phyloP scores from a whole-genome alignment of 2,329 filamentous ascomycete species.

The Ascochyta lentis region DNA sequence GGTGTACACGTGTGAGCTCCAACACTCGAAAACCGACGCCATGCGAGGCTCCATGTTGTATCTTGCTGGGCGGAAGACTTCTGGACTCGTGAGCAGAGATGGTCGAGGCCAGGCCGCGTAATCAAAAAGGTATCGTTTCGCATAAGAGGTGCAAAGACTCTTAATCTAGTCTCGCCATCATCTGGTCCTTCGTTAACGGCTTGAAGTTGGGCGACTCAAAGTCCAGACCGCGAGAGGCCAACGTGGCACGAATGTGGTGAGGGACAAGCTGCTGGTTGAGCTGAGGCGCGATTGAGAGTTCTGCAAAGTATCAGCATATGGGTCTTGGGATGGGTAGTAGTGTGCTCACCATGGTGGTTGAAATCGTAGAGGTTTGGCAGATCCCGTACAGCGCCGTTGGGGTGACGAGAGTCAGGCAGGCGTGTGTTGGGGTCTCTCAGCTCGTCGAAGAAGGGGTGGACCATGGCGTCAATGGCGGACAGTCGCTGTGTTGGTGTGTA shows the following conservation, averaged over 20 bases:
- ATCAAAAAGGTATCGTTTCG: constrained; percentile 52
- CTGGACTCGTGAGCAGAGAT: constrained; percentile 41
- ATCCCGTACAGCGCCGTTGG: constrained; percentile 78
- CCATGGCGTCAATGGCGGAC: constrained; percentile 93
- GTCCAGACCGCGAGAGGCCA: constrained; percentile 81
- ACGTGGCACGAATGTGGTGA: constrained; percentile 74
- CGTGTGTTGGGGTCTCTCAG: constrained; percentile 88
- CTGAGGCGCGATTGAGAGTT: constrained; percentile 91
- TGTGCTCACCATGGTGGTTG: constrained; percentile 80
- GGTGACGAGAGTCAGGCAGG: constrained; percentile 91
- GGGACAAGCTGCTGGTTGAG: constrained; percentile 91
- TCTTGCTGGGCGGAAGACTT: constrained; percentile 40
- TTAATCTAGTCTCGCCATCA: constrained; percentile 96
- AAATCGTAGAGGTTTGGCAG: constrained; percentile 92
- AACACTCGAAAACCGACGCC: constrained; percentile 44
- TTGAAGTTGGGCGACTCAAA: constrained; percentile 82
- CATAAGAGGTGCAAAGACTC: constrained; percentile 37
- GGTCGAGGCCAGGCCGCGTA: constrained; percentile 45
- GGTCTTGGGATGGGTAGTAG: neutral
- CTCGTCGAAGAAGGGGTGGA: constrained; percentile 98
- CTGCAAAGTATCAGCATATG: constrained; percentile 56
- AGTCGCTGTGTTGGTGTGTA: constrained; percentile 97
- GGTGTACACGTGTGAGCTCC: constrained; percentile 45
- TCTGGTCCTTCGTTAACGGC: constrained; percentile 89
- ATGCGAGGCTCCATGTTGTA: constrained; percentile 46